Conservation (phyloP, 306 rosid genomes). For the Adenanthera pavonina region DNA sequence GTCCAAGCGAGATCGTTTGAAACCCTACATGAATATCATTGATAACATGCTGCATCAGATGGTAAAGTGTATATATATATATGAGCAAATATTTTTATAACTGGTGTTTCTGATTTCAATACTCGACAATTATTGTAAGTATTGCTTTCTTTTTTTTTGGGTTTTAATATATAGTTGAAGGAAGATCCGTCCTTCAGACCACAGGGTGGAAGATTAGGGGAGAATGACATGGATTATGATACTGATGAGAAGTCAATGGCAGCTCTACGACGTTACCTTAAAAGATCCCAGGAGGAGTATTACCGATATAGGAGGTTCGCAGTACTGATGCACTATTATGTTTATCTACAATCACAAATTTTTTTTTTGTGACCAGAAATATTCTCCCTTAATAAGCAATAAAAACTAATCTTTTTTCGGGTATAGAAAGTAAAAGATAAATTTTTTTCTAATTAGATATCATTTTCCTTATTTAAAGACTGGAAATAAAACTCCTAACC, state of each 20-base stretch:
- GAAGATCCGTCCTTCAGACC: slow-evolving; percentile 98
- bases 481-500: no score
- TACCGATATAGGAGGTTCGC: slow-evolving; percentile 84
- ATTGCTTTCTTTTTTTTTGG: slow-evolving; percentile 9
- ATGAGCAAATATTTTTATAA: background rate
- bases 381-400: no score
- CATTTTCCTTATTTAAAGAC: no score
- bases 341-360: no score
- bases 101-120: slow-evolving; percentile 27
- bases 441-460: no score
- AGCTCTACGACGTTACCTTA: slow-evolving; percentile 85
- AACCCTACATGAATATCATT: slow-evolving; percentile 89
- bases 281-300: slow-evolving; percentile 76
- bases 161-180: slow-evolving; percentile 56
- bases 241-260: slow-evolving; percentile 97
- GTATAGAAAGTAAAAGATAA: no score
- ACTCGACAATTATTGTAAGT: slow-evolving; percentile 1
- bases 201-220: slow-evolving; percentile 92
- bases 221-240: slow-evolving; percentile 95
- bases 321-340: no score
- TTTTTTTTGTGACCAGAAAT: no score
- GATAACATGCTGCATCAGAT: slow-evolving; percentile 75
- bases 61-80: slow-evolving; percentile 52
- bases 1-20: slow-evolving; percentile 95
- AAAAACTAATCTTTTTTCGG: no score